A percentile compares a stretch with the other conserved stretches of the same genome.
These are phyloP conservation scores for Domatiomyces globalis DNA, from an alignment of 2,329 filamentous ascomycete genomes.

Conservation along the genomic window DNA sequence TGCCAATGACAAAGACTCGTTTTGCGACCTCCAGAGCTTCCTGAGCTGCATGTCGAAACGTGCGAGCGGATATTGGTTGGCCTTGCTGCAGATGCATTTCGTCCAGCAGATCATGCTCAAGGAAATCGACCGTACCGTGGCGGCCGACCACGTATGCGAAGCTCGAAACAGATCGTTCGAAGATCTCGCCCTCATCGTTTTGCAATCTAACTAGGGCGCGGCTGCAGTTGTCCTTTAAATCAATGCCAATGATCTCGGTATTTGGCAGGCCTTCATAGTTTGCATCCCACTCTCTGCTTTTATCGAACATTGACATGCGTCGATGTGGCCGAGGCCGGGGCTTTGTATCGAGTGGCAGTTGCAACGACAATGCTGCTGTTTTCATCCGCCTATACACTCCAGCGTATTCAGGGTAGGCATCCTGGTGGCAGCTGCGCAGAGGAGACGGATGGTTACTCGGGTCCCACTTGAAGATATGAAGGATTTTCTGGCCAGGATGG, in stretches of 20 bases:
- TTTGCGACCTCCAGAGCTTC: slow-evolving; percentile 39
- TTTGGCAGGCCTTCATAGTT: slow-evolving; percentile 44
- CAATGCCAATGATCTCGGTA: slow-evolving; percentile 32
- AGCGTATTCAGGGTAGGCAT: slow-evolving; percentile 49
- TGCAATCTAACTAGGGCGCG: slow-evolving; percentile 31
- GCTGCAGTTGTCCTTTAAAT: slow-evolving; percentile 19
- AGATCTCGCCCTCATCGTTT: slow-evolving; percentile 27
- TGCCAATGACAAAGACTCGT: slow-evolving; percentile 43
- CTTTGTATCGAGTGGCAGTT: slow-evolving; percentile 5
- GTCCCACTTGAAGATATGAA: slow-evolving; percentile 50
- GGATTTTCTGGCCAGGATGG: slow-evolving; percentile 35
- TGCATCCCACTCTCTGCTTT: slow-evolving; percentile 35
- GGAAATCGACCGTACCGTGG: slow-evolving; percentile 40
- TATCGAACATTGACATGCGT: slow-evolving; percentile 34
- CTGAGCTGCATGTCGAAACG: slow-evolving; percentile 39
- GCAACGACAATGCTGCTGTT: slow-evolving; percentile 27
- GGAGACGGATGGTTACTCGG: slow-evolving; percentile 42
- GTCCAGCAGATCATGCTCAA: slow-evolving; percentile 31
- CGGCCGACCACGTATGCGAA: slow-evolving; percentile 44
- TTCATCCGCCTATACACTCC: slow-evolving; percentile 48
- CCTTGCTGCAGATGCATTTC: slow-evolving; percentile 26
- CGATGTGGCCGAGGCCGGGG: slow-evolving; percentile 20
- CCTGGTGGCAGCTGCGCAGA: slow-evolving; percentile 43
- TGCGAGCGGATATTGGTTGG: slow-evolving; percentile 35
- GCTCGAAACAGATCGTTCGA: slow-evolving; percentile 34